Evolutionary conservation across 495 filamentous ascomycete genomes (phyloP).

Genomic region (Penicillium maclennaniae): DNA sequence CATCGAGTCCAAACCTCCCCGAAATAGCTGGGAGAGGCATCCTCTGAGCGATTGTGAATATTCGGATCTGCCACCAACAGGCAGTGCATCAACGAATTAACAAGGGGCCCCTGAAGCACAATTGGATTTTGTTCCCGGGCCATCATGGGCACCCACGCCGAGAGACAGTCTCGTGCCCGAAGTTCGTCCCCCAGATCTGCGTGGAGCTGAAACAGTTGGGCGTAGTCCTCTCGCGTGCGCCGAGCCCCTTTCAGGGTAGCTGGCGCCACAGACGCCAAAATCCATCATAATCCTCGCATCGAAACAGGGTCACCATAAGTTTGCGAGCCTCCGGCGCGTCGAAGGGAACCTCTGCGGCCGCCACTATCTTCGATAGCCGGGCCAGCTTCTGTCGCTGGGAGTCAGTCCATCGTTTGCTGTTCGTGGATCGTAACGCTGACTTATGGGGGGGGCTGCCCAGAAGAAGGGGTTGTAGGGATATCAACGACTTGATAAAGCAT

Average conservation of each 20-base stretch:
- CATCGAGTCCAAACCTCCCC: constrained; percentile 31
- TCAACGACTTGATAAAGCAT: constrained; percentile 35
- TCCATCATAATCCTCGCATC: constrained; percentile 43
- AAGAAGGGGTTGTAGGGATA: constrained; percentile 12
- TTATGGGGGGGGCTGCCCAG: neutral
- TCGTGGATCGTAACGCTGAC: neutral
- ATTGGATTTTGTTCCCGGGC: constrained; percentile 53
- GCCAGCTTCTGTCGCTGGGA: constrained; percentile 16
- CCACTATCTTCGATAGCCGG: constrained; percentile 29
- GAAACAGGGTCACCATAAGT: constrained; percentile 42
- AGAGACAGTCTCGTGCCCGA: constrained; percentile 46
- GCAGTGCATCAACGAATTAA: constrained; percentile 45
- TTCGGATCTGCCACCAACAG: constrained; percentile 49
- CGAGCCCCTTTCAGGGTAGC: constrained; percentile 45
- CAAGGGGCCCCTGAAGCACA: constrained; percentile 35
- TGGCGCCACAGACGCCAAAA: constrained; percentile 63
- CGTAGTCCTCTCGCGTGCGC: constrained; percentile 55
- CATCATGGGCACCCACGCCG: constrained; percentile 56
- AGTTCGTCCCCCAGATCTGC: constrained; percentile 43
- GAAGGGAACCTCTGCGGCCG: constrained; percentile 39
- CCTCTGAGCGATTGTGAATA: constrained; percentile 28
- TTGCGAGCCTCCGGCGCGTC: constrained; percentile 44
- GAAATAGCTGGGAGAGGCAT: constrained; percentile 19
- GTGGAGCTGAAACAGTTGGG: constrained; percentile 49
- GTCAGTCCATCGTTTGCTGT: constrained; percentile 6